Conservation (phyloP, 2,329 filamentous ascomycete species). For the Fusarium dlaminii region DNA sequence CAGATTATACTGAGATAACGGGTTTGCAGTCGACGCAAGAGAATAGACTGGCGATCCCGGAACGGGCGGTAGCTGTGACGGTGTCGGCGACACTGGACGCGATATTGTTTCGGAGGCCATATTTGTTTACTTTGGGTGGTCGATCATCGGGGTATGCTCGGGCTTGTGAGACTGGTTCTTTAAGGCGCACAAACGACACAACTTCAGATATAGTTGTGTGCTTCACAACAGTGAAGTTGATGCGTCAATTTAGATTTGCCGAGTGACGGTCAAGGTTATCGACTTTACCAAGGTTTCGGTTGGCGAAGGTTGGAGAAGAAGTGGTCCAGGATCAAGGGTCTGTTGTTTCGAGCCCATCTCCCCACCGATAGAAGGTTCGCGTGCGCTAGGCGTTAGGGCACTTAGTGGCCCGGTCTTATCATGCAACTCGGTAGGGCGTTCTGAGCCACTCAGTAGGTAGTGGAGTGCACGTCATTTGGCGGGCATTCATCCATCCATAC, state of each 20-base stretch:
- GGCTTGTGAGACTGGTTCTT: constrained; percentile 11
- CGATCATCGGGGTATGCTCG: constrained; percentile 21
- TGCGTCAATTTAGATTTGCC: constrained; percentile 6
- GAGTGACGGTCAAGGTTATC: constrained; percentile 5
- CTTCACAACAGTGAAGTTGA: neutral
- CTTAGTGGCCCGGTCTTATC: constrained; percentile 26
- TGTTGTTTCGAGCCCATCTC: constrained; percentile 18
- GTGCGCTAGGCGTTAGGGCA: constrained; percentile 34
- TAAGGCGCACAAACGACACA: neutral
- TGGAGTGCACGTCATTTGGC: constrained; percentile 39
- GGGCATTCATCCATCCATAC: neutral
- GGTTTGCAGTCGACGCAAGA: constrained; percentile 70
- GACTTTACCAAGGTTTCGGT: constrained; percentile 22
- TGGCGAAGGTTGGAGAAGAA: constrained; percentile 40
- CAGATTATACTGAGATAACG: constrained; percentile 66
- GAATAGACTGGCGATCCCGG: constrained; percentile 72
- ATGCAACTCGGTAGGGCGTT: constrained; percentile 6
- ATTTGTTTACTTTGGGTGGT: constrained; percentile 29
- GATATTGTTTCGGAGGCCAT: constrained; percentile 48
- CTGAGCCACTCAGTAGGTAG: constrained; percentile 6
- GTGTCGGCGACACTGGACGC: constrained; percentile 59
- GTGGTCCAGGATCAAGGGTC: constrained; percentile 13
- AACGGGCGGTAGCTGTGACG: constrained; percentile 67
- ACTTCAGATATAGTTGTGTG: constrained; percentile 11
- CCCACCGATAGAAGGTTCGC: constrained; percentile 33